phyloP scores from a whole-genome alignment of 371 early-diverging fungal species.

The Globomyces sp. region DNA sequence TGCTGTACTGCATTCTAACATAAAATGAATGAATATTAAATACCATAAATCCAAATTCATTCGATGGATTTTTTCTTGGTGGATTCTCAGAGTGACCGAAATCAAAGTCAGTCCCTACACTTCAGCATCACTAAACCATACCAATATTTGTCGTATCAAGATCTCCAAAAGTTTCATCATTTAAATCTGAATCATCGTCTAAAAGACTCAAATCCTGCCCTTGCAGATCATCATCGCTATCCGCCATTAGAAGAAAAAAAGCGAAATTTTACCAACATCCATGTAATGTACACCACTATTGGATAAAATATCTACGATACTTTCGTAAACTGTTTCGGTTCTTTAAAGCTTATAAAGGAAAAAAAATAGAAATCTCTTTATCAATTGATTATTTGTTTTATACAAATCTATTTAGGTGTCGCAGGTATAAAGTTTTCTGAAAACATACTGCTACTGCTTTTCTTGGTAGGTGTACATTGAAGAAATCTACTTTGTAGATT shows the following conservation, averaged over 20 bases:
- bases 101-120: conserved; percentile 35
- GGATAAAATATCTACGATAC: neutral
- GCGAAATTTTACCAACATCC: neutral
- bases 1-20: conserved; percentile 12
- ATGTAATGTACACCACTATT: neutral
- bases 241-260: conserved; percentile 17
- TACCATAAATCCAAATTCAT: neutral
- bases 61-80: conserved; percentile 2
- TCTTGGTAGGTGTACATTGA: too few relatives aligned
- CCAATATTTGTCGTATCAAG: conserved; percentile 27
- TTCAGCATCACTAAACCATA: conserved; percentile 42
- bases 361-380: neutral
- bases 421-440: too few relatives aligned
- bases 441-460: too few relatives aligned
- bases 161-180: conserved; percentile 85
- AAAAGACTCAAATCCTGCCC: conserved; percentile 39
- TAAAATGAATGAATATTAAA: conserved; percentile 3
- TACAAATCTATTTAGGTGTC: too few relatives aligned
- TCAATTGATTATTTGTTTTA: too few relatives aligned
- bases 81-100: conserved; percentile 26
- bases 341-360: neutral
- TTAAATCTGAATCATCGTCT: conserved; percentile 75
- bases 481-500: neutral
- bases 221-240: conserved; percentile 31
- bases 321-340: neutral